These are phyloP conservation scores for Dioscorea zingiberensis DNA, from an alignment of 106 monocot species.

Conservation along the genomic window DNA sequence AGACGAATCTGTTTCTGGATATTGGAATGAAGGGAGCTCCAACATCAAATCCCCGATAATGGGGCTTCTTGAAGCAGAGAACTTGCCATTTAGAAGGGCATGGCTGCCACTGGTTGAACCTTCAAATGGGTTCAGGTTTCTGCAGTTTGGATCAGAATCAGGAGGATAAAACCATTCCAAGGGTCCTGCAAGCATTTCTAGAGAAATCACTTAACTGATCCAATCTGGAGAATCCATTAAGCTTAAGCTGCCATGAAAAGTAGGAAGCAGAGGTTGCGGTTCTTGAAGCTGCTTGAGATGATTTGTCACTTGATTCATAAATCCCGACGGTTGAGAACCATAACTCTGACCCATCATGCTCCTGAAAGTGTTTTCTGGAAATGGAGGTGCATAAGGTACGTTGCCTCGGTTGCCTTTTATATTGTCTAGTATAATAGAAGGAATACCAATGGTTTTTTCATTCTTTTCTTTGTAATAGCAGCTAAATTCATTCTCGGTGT, in stretches of 20 bases:
- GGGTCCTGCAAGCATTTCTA: constrained; percentile 7
- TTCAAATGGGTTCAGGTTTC: constrained; percentile 7
- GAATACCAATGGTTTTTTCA: constrained; percentile 15
- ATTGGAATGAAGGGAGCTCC: constrained; percentile 99
- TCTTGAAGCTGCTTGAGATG: constrained; percentile 10
- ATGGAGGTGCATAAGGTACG: constrained; percentile 24
- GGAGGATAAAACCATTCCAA: constrained; percentile 22
- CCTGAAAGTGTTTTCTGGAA: constrained; percentile 17
- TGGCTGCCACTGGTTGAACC: constrained; percentile 38
- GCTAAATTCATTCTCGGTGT: constrained; percentile 6
- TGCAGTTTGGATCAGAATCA: constrained; percentile 26
- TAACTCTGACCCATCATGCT: constrained; percentile 11
- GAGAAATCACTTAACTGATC: background rate
- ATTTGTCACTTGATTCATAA: constrained; percentile 6
- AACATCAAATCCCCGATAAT: constrained; percentile 40
- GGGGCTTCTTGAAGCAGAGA: constrained; percentile 67
- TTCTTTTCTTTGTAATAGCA: constrained; percentile 6
- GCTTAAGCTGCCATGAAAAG: constrained; percentile 2
- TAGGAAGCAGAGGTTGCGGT: constrained; percentile 17
- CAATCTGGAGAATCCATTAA: constrained; percentile 9
- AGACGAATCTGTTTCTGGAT: constrained; percentile 25
- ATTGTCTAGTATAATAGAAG: constrained; percentile 20
- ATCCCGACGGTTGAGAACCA: constrained; percentile 20
- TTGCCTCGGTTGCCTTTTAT: constrained; percentile 6
- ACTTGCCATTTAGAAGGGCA: constrained; percentile 52